Evolutionary conservation across 2,329 filamentous ascomycete genomes (phyloP), one percentile per base, ranked within the genome.

Genomic region (Aspergillus sp.): DNA sequence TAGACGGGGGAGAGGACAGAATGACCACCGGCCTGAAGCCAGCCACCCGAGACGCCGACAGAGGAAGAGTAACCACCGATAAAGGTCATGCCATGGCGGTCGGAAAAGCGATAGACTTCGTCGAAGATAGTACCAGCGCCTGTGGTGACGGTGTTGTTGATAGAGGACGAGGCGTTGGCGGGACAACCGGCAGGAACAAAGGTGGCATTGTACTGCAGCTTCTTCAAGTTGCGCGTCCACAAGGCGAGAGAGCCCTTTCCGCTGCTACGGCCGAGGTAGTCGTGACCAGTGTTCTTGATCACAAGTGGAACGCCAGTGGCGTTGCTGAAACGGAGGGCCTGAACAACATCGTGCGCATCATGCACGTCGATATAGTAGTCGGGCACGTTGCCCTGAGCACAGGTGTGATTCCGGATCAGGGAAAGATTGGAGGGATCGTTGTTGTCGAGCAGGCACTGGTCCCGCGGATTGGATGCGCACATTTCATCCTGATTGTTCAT

Each of bases 271-370:
- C 58, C 60, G 49, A 65, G 57, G 44, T 60, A 67, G 38, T 67
- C 65, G 46, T 68, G 64, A 3, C 65, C 65, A 37, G 55, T 64
- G 41, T 67, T 67, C 50, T 67, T 64, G 45, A 68, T 59, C 9
- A 43, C 45, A 2, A 58, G 27, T 12, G 43, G 49, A 13, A 45
- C 47, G 17, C 51, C 48, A 1, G 48, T 50, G 39, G 41, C 47
- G 43, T 38, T 37, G 10, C 53, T 47, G 45, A 45, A 57, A n/a
- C 43, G 32, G 37, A 49, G 41, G 2, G 49, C 52, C 17, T 45
- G 44, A 3, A 45, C 20, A 23, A 54, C 49, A 37, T 56, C 52
- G 2, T 22, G 19, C 6, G 43, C 48, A 17, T 45, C 17, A 12
- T 43, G 41, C 3, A 54, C 45, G 41, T 49, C 50, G 9, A 52